phyloP scores from a whole-genome alignment of 108 stramenopile genomes.

The Fistulifera solaris region DNA sequence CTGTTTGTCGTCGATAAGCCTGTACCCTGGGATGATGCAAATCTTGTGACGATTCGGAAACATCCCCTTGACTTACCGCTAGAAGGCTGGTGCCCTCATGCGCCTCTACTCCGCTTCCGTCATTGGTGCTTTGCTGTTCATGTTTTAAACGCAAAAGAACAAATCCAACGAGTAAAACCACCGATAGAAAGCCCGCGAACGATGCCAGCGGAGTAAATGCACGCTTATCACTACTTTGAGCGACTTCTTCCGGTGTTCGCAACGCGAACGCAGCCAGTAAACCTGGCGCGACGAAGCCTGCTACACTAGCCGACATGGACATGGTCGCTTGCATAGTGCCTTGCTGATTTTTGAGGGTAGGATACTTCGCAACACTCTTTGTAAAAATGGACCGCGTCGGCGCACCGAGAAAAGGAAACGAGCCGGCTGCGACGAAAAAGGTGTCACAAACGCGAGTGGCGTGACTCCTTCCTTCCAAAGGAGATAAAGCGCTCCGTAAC shows the following conservation, averaged over 20 bases:
- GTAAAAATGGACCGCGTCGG: conserved; percentile 57
- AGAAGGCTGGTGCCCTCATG: not conserved
- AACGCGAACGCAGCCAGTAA: conserved; percentile 53
- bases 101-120: not conserved
- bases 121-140: not conserved
- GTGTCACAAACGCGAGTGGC: conserved; percentile 27
- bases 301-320: conserved; percentile 49
- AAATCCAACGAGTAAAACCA: not conserved
- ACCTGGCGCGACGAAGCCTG: conserved; percentile 57
- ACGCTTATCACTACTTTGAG: conserved; percentile 29
- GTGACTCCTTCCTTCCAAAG: conserved; percentile 14
- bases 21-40: not conserved
- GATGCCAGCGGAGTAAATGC: conserved; percentile 34
- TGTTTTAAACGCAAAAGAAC: not conserved
- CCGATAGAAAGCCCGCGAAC: conserved; percentile 1
- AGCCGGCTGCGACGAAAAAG: conserved; percentile 28
- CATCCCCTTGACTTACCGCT: not conserved
- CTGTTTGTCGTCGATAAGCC: conserved; percentile 2
- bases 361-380: conserved; percentile 27
- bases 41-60: not conserved
- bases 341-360: conserved; percentile 26
- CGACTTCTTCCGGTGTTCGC: conserved; percentile 47
- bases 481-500: conserved; percentile 10
- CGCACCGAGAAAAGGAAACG: conserved; percentile 55
- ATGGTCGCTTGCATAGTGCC: conserved; percentile 65